phyloP scores from a whole-genome alignment of 352 stramenopile species.

The Phytophthora constricta region DNA sequence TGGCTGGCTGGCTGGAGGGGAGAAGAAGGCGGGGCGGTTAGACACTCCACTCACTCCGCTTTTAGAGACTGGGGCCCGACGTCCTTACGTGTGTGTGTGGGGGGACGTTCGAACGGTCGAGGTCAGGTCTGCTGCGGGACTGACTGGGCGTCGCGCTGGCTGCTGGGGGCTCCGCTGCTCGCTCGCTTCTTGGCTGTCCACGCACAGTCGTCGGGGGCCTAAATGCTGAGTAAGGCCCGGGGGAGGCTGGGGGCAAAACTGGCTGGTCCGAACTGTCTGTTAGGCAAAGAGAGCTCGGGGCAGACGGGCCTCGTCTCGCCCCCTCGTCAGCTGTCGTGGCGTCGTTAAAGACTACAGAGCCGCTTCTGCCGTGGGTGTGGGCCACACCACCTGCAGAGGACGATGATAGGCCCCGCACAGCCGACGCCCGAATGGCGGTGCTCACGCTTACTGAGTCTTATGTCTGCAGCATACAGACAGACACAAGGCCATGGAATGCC shows the following conservation, averaged over 20 bases:
- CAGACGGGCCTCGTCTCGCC: slow-evolving; percentile 16
- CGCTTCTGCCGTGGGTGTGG: neutral
- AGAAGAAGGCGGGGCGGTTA: neutral
- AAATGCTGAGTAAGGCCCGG: slow-evolving; percentile 33
- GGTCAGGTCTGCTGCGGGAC: too few relatives aligned
- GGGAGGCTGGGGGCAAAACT: neutral
- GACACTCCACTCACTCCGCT: neutral
- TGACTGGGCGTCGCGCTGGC: too few relatives aligned
- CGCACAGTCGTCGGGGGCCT: slow-evolving; percentile 31
- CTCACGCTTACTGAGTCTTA: neutral
- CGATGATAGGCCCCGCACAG: neutral
- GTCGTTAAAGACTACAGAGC: slow-evolving; percentile 14
- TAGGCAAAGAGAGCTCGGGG: slow-evolving; percentile 15
- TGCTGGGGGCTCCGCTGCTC: slow-evolving; percentile 2
- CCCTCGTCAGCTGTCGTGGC: slow-evolving; percentile 30
- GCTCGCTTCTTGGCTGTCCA: slow-evolving; percentile 33
- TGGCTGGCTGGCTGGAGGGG: slow-evolving; percentile 34
- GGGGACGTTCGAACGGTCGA: too few relatives aligned
- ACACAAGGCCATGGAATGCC: too few relatives aligned
- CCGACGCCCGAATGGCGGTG: too few relatives aligned
- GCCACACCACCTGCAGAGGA: neutral
- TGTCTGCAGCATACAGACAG: too few relatives aligned
- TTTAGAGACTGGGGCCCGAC: neutral
- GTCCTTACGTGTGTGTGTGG: neutral
- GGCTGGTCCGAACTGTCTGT: slow-evolving; percentile 5